Base-by-base conservation (phyloP, 495 filamentous ascomycete species). In the Penicillium waksmanii region DNA sequence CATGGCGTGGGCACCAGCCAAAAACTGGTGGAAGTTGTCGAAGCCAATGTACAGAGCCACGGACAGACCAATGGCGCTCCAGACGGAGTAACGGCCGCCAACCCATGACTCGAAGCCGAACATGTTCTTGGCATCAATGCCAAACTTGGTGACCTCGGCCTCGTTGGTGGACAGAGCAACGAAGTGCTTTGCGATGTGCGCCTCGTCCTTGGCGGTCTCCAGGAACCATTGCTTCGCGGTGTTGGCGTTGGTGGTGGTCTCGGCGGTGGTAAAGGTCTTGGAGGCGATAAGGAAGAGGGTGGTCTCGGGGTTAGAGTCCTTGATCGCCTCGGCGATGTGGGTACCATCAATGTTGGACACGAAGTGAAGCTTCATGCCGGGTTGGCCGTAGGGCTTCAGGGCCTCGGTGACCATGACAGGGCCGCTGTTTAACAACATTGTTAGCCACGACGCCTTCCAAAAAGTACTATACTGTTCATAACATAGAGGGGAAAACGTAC, bases 331-430 rank as follows among this genome's bases (percentile, higher is more conserved):
- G 48, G 93, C 90, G 69, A 98, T 90, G 79, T 98, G 95, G 51
- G 95, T 98, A 62, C 95, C 95, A 72, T 98, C 95, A 67, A 98
- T 97, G 82, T 98, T 98, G 77, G 95, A 98, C 59, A 98, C 95
- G 68, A 98, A 98, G 84, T 97, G 95, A 50, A 98, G 82, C 36
- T 85, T 97, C 73, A 93, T 79, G 73, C 88, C 85, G 56, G 87
- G 87, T 75, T 89, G 85, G 43, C 90, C 89, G 73, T 98, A 98
- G 65, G 92, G 85, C 82, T 97, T 97, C 62, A 98, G 85, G 15
- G 95, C 91, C 76, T 98, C 95, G 35, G 91, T 93, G 56, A 98
- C 95, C 95, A 98, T 98, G 65, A 98, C 96, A 21, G 95, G 95
- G 40, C 95, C 95, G 62, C 93, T 97, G 49, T 55, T 35, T 54